Percentiles rank a stretch among this genome's conserved stretches.
phyloP scores from a whole-genome alignment of 176 grass and related monocot species.

The Paspalum vaginatum region DNA sequence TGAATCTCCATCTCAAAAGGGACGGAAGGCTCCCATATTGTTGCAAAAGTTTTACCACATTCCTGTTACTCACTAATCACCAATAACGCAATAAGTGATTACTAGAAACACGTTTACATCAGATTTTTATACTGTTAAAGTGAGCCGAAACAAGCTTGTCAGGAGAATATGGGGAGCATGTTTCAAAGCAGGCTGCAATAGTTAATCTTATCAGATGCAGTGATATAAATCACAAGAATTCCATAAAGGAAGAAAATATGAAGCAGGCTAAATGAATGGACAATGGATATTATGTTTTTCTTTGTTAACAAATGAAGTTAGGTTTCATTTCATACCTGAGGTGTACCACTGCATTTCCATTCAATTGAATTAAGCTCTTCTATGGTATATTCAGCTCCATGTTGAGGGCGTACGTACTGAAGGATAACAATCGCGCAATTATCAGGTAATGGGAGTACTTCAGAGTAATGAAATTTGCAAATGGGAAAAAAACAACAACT shows the following conservation, averaged over 20 bases:
- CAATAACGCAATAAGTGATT: not conserved
- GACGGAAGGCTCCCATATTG: not conserved
- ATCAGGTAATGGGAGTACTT: not conserved
- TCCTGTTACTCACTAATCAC: not conserved
- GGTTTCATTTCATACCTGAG: conserved; percentile 61
- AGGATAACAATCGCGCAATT: conserved; percentile 9
- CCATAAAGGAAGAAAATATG: not conserved
- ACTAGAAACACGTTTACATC: not conserved
- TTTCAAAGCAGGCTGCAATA: not conserved
- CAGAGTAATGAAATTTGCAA: not conserved
- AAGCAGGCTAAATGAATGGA: not conserved
- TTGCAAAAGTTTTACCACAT: not conserved
- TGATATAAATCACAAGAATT: not conserved
- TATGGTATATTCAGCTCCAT: conserved; percentile 69
- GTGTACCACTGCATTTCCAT: conserved; percentile 78
- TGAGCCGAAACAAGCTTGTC: not conserved
- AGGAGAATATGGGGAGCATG: conserved; percentile 5
- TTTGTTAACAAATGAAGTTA: conserved; percentile 20
- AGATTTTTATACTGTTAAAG: conserved; percentile 1
- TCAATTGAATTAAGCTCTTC: conserved; percentile 61
- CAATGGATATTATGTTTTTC: not conserved
- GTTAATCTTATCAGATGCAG: not conserved
- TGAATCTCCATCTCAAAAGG: not conserved
- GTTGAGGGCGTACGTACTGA: conserved; percentile 55
- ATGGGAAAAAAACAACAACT: not conserved